Conservation (phyloP, 495 filamentous ascomycete genomes). For the Daldinia childiae region DNA sequence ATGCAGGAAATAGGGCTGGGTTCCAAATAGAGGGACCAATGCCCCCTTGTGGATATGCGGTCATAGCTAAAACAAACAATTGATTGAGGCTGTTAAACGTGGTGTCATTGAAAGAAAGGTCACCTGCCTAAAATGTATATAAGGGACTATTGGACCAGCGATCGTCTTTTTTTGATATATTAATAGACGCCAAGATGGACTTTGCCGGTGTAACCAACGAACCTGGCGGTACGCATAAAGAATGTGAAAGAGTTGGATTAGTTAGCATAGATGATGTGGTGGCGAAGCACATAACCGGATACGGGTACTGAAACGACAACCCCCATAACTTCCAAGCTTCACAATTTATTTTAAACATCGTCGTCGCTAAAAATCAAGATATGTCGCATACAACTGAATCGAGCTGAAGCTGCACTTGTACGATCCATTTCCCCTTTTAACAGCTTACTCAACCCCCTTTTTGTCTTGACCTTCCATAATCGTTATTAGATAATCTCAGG, state of each 20-base stretch:
- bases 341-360: conserved; percentile 6
- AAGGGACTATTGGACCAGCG: neutral
- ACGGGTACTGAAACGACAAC: neutral
- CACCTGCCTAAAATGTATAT: conserved; percentile 13
- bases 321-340: neutral
- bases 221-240: neutral
- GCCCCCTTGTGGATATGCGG: neutral
- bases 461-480: conserved; percentile 5
- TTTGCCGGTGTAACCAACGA: neutral
- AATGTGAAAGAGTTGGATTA: neutral
- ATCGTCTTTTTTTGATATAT: neutral
- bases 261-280: conserved; percentile 8
- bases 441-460: conserved; percentile 21
- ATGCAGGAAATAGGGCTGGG: conserved; percentile 3
- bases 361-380: neutral
- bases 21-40: neutral
- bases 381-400: neutral
- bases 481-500: neutral
- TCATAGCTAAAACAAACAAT: neutral
- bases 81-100: neutral
- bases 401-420: conserved; percentile 3
- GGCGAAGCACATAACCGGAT: conserved; percentile 2
- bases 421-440: neutral
- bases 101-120: conserved; percentile 3
- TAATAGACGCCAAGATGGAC: conserved; percentile 18